Base-by-base conservation (phyloP, 495 filamentous ascomycete species). In the Daldinia concentrica region DNA sequence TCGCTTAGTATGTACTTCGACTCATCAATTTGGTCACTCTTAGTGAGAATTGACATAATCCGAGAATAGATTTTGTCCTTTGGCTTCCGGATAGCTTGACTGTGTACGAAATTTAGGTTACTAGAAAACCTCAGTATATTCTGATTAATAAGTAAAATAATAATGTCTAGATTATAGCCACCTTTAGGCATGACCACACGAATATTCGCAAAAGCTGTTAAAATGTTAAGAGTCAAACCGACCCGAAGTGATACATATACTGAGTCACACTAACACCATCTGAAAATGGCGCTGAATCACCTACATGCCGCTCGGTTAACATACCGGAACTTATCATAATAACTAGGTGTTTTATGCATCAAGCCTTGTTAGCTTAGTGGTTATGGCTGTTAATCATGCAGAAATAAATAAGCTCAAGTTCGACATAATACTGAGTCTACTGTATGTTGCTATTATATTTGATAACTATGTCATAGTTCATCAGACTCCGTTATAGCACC, bases 401-500 rank as follows among this genome's bases (percentile, higher is more conserved):
- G n/a, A 39, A 45, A 55, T 51, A 34, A 6, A 43, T 4, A 17
- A 50, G 41, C 12, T 34, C 7, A 54, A 58, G 43, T n/a, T 60
- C 39, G 55, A 56, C 8, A 43, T 59, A 19, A n/a, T 3, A 58
- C 14, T 12, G 39, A 5, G n/a, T 60, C 30, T 66, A 64, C 45
- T 64, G 36, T 65, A 37, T 58, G 48, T 54, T 61, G 52, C 56
- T 73, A 68, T 62, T 45, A 52, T 57, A 30, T n/a, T 54, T 30
- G 54, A 22, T 61, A 64, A 15, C 39, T 50, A 73, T 58, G 37
- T 73, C 65, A 73, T 68, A 65, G 64, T 52, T 73, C 70, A 73
- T 68, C 32, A 50, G 65, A 45, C 57, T 62, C 30, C 50, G 65
- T 68, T 59, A 43, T 57, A 50, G 24, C 61, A 68, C 58, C 70